phyloP scores from a whole-genome alignment of 2,329 filamentous ascomycete genomes.

The Aureobasidium namibiae region DNA sequence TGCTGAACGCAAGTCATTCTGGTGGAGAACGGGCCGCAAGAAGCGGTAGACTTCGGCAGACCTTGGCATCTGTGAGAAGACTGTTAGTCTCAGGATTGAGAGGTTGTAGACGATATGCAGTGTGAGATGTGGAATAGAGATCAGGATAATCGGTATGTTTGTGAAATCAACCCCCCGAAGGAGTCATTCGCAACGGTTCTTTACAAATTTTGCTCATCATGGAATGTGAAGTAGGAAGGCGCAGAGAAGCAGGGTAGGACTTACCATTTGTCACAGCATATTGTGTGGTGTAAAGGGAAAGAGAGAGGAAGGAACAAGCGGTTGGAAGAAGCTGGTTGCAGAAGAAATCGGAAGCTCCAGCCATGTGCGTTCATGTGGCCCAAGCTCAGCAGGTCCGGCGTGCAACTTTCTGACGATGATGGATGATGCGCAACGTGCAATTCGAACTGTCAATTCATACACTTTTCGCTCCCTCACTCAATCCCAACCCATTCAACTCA shows the following conservation, averaged over 20 bases:
- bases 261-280: slow-evolving; percentile 11
- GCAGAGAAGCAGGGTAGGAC: not conserved
- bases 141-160: slow-evolving; percentile 29
- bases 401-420: slow-evolving; percentile 11
- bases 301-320: not conserved
- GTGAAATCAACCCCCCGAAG: slow-evolving; percentile 45
- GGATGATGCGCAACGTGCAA: slow-evolving; percentile 7
- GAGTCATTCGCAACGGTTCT: slow-evolving; percentile 66
- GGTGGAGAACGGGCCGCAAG: slow-evolving; percentile 50
- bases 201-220: slow-evolving; percentile 21
- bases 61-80: slow-evolving; percentile 34
- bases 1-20: slow-evolving; percentile 29
- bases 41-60: slow-evolving; percentile 41
- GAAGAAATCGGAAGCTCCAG: slow-evolving; percentile 11
- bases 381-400: slow-evolving; percentile 12
- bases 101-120: slow-evolving; percentile 31
- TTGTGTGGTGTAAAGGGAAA: not conserved
- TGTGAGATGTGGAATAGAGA: slow-evolving; percentile 4
- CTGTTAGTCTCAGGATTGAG: slow-evolving; percentile 19
- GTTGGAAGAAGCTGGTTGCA: not conserved
- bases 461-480: not conserved
- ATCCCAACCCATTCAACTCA: not conserved
- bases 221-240: not conserved
- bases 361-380: slow-evolving; percentile 12
- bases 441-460: not conserved